These are phyloP conservation scores for Casuarina glauca DNA, from an alignment of 306 rosid species.

Conservation along the genomic window DNA sequence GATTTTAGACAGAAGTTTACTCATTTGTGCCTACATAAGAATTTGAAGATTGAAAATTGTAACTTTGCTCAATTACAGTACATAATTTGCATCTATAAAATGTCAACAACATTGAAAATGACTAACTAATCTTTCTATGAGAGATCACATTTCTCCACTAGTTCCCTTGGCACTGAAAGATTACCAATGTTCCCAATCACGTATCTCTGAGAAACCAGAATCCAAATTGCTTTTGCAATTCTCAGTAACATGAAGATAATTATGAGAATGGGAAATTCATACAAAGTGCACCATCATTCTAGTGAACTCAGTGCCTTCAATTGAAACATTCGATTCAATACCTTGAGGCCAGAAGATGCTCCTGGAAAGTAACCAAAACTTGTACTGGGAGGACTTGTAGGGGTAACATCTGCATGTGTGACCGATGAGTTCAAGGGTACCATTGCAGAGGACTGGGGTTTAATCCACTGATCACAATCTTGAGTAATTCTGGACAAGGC, in stretches of 20 bases:
- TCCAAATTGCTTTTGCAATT: background rate
- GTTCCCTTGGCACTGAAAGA: background rate
- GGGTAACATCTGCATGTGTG: constrained; percentile 63
- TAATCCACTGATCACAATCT: constrained; percentile 90
- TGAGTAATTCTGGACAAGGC: constrained; percentile 82
- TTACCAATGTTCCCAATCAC: background rate
- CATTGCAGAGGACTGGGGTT: constrained; percentile 55
- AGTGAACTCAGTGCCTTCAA: background rate
- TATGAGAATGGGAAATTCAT: background rate
- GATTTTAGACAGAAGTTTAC: background rate
- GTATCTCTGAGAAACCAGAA: background rate
- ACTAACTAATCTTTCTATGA: background rate
- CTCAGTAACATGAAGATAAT: background rate
- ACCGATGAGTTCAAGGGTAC: constrained; percentile 51
- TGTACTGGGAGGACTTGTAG: constrained; percentile 54
- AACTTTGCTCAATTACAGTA: background rate
- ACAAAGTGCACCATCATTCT: background rate
- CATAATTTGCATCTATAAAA: background rate
- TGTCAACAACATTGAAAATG: background rate
- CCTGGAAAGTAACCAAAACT: constrained; percentile 54
- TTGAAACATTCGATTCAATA: constrained; percentile 26
- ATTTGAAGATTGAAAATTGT: background rate
- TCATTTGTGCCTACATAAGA: background rate
- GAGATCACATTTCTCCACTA: background rate
- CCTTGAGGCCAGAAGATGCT: constrained; percentile 79